phyloP scores from a whole-genome alignment of 2,329 filamentous ascomycete genomes.

The Lecanicillium sp. region DNA sequence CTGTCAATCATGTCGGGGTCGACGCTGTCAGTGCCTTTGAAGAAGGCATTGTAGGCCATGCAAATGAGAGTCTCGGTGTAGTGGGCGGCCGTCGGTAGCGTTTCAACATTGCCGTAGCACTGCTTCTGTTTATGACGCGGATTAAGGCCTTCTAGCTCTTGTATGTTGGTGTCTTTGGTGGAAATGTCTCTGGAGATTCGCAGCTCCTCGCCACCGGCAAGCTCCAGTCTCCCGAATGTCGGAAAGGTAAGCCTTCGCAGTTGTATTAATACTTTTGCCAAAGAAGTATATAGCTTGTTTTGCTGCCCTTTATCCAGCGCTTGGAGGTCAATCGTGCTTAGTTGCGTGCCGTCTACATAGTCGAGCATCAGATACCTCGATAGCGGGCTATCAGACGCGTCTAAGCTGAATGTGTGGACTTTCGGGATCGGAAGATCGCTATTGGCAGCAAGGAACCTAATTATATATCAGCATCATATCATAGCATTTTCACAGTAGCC shows the following conservation, averaged over 20 bases:
- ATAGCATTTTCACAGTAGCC: neutral
- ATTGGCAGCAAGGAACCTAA: conserved; percentile 15
- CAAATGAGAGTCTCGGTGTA: conserved; percentile 22
- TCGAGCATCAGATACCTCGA: conserved; percentile 19
- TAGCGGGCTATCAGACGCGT: conserved; percentile 3
- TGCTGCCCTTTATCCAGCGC: neutral
- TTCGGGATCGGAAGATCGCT: conserved; percentile 16
- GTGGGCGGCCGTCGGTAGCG: conserved; percentile 18
- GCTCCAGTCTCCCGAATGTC: conserved; percentile 15
- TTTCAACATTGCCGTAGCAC: conserved; percentile 11
- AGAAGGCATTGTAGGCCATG: conserved; percentile 23
- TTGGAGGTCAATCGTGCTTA: conserved; percentile 3
- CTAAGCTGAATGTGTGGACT: conserved; percentile 13
- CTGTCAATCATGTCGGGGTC: conserved; percentile 19
- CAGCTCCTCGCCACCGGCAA: conserved; percentile 2
- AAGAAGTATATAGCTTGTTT: conserved; percentile 4
- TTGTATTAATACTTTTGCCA: conserved; percentile 14
- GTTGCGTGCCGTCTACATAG: conserved; percentile 15
- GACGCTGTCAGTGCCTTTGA: conserved; percentile 14
- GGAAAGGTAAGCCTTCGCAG: conserved; percentile 17
- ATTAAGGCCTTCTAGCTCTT: conserved; percentile 21
- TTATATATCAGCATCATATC: neutral
- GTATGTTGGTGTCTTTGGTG: conserved; percentile 21
- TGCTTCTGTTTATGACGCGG: conserved; percentile 16
- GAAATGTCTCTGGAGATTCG: conserved; percentile 12